Evolutionary conservation across 192 early-diverging fungal species (phyloP).

Genomic region (Chytriomyces confervae): DNA sequence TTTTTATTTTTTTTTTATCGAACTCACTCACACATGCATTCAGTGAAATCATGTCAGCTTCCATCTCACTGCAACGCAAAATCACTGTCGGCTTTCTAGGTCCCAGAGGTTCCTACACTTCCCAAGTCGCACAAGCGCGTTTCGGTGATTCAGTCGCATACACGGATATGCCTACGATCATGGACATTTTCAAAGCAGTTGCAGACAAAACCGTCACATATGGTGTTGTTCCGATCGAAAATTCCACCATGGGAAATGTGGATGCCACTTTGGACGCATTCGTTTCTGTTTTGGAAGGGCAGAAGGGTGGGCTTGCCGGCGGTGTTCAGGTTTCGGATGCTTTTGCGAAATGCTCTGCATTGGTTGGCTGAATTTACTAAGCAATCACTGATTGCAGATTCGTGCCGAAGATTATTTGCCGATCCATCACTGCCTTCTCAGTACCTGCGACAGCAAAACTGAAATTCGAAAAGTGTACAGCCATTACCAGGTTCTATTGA

Average conservation of each 20-base stretch:
- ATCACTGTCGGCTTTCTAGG: conserved; percentile 89
- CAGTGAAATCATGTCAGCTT: conserved; percentile 86
- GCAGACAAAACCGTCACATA: conserved; percentile 79
- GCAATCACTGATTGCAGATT: conserved; percentile 55
- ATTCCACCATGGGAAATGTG: conserved; percentile 86
- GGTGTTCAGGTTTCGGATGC: too few species aligned
- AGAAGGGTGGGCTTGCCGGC: too few species aligned
- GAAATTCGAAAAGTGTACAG: conserved; percentile 81
- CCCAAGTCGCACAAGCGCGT: conserved; percentile 80
- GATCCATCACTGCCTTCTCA: conserved; percentile 83
- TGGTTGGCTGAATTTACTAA: too few species aligned
- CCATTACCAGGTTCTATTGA: conserved; percentile 53
- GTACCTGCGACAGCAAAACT: conserved; percentile 58
- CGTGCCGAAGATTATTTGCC: conserved; percentile 81
- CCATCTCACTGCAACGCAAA: conserved; percentile 80
- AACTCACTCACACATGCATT: neutral
- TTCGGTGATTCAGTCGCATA: conserved; percentile 82
- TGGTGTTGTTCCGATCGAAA: conserved; percentile 94
- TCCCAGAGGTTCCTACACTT: conserved; percentile 86
- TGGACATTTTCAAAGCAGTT: conserved; percentile 79
- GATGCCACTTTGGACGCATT: conserved; percentile 84
- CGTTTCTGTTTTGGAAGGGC: conserved; percentile 50
- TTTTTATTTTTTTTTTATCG: neutral
- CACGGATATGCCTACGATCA: conserved; percentile 38
- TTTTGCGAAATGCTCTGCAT: conserved; percentile 37